These are phyloP conservation scores for Aureobasidium namibiae DNA, from an alignment of 2,329 filamentous ascomycete species.

Conservation along the genomic window DNA sequence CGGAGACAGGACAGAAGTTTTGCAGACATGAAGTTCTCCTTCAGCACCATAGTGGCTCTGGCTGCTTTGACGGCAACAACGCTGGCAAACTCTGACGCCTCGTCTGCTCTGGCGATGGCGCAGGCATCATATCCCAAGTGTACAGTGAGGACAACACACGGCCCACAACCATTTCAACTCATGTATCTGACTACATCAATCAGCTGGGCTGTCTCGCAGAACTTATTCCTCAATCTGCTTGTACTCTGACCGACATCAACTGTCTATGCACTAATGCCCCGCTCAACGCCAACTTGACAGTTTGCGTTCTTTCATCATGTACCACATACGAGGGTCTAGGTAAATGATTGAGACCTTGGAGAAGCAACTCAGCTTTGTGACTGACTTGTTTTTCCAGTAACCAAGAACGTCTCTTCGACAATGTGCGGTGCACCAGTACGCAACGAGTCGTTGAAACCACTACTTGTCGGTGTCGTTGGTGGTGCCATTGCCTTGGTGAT, in stretches of 20 bases:
- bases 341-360: background rate
- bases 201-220: constrained; percentile 16
- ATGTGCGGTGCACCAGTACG: constrained; percentile 13
- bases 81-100: background rate
- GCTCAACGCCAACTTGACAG: constrained; percentile 9
- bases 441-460: constrained; percentile 12
- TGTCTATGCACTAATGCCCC: constrained; percentile 18
- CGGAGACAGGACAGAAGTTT: background rate
- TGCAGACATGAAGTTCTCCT: background rate
- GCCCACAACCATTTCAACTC: too few species aligned
- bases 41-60: background rate
- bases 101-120: background rate
- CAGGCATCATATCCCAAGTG: constrained; percentile 1
- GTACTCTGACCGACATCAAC: constrained; percentile 16
- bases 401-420: constrained; percentile 9
- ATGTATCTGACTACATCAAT: background rate
- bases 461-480: constrained; percentile 14
- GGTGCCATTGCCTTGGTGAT: constrained; percentile 16
- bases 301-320: constrained; percentile 13
- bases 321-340: constrained; percentile 3
- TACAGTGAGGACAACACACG: background rate
- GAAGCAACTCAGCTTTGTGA: too few species aligned
- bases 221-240: constrained; percentile 16
- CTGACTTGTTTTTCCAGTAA: background rate
- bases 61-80: background rate